Evolutionary conservation across 495 filamentous ascomycete genomes (phyloP).

Genomic region (Letharia lupina): DNA sequence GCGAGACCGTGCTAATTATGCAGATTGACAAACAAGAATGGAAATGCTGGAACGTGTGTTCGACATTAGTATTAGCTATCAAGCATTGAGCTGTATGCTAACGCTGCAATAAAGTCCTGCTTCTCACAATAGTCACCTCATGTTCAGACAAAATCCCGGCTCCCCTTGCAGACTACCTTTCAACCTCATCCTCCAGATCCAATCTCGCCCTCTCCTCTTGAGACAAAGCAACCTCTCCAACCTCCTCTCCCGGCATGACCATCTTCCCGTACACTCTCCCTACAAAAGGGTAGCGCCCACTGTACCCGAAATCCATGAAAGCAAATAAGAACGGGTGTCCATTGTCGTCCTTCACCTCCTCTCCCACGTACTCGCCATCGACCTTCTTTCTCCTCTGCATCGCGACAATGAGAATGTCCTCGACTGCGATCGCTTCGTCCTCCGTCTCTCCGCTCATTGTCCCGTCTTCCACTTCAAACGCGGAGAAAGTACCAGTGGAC

Average conservation of each 20-base stretch:
- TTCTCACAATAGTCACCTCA: background rate
- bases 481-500: background rate
- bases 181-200: background rate
- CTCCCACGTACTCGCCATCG: background rate
- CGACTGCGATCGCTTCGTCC: background rate
- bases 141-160: background rate
- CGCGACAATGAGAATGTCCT: background rate
- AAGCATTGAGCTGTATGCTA: background rate
- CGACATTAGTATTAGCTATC: background rate
- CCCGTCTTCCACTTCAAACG: background rate
- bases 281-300: background rate
- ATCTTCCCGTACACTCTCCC: constrained; percentile 3
- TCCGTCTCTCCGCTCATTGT: constrained; percentile 1
- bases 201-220: background rate
- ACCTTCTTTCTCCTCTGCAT: constrained; percentile 6
- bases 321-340: background rate
- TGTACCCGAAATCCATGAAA: background rate
- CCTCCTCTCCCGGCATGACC: constrained; percentile 3
- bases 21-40: background rate
- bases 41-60: background rate
- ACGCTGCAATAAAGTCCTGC: background rate
- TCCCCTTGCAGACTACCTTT: background rate
- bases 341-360: constrained; percentile 3
- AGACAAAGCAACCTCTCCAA: background rate
- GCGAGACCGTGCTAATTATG: too few relatives aligned